These are phyloP conservation scores for Cylindrotheca fusiformis DNA, from an alignment of 108 stramenopile genomes.

Conservation along the genomic window DNA sequence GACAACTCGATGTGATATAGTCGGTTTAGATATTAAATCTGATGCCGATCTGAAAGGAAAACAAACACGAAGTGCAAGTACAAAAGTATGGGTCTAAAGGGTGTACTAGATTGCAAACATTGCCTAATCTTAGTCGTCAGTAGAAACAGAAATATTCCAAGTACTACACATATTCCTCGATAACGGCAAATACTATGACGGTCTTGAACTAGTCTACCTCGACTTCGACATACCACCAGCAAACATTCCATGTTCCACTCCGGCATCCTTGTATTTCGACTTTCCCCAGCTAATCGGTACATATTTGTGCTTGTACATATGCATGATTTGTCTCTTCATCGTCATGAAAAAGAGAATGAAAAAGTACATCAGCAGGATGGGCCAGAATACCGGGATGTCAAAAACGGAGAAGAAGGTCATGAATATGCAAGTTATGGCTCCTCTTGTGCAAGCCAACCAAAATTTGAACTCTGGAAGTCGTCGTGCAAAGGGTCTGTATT, in stretches of 20 bases:
- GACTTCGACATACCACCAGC: slow-evolving; percentile 74
- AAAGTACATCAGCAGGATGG: slow-evolving; percentile 97
- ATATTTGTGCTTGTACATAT: slow-evolving; percentile 99
- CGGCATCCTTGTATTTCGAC: slow-evolving; percentile 86
- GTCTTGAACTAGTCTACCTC: background rate
- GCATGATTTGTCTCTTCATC: slow-evolving; percentile 98
- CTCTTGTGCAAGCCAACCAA: slow-evolving; percentile 91
- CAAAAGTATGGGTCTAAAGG: too few species aligned
- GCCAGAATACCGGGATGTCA: slow-evolving; percentile 99
- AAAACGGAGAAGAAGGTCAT: slow-evolving; percentile 98
- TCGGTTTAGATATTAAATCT: too few species aligned
- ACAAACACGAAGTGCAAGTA: too few species aligned
- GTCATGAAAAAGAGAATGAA: slow-evolving; percentile 96
- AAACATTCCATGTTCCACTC: slow-evolving; percentile 68
- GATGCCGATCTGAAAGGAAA: too few species aligned
- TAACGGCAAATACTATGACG: too few species aligned
- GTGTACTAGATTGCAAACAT: too few species aligned
- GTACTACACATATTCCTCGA: too few species aligned
- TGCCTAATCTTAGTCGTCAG: too few species aligned
- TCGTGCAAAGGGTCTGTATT: slow-evolving; percentile 92
- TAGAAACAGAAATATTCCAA: too few species aligned
- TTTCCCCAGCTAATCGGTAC: slow-evolving; percentile 96
- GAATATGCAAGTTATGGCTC: slow-evolving; percentile 64
- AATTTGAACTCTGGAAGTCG: slow-evolving; percentile 99
- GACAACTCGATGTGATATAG: too few species aligned